phyloP scores from a whole-genome alignment of 257 asterid species.

The Solanum neorickii region DNA sequence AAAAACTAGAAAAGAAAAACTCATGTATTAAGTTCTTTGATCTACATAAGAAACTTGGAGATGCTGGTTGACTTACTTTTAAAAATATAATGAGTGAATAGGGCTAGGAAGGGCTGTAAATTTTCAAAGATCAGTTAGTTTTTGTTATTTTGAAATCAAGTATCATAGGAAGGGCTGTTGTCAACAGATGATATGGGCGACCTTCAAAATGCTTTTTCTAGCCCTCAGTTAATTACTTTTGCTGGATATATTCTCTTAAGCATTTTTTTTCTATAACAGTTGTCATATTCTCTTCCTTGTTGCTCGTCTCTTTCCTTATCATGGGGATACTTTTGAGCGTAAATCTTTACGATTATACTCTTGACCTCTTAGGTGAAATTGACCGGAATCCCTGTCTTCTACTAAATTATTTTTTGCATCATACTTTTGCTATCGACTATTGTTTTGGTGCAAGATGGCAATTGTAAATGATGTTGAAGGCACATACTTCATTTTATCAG shows the following conservation, averaged over 20 bases:
- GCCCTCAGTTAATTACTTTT: not conserved
- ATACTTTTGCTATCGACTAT: not conserved
- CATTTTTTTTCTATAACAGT: not conserved
- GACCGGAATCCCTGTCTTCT: not conserved
- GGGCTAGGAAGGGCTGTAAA: not conserved
- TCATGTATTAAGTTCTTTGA: not conserved
- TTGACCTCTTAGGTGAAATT: not conserved
- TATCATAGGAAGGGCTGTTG: not conserved
- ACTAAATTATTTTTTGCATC: not conserved
- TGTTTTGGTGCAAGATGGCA: not conserved
- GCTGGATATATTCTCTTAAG: not conserved
- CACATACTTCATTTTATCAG: not conserved
- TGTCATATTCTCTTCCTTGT: not conserved
- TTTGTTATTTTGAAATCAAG: not conserved
- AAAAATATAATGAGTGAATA: not conserved
- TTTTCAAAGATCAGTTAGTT: not conserved
- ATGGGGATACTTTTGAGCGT: not conserved
- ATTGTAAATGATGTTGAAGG: not conserved
- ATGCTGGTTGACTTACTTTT: not conserved
- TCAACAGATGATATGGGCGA: not conserved
- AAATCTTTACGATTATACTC: not conserved
- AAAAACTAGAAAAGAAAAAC: not conserved
- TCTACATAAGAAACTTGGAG: not conserved
- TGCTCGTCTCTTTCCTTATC: not conserved
- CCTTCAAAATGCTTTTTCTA: not conserved